Base-by-base conservation (phyloP, 2,329 filamentous ascomycete genomes). In the Epichloe coenophiala region DNA sequence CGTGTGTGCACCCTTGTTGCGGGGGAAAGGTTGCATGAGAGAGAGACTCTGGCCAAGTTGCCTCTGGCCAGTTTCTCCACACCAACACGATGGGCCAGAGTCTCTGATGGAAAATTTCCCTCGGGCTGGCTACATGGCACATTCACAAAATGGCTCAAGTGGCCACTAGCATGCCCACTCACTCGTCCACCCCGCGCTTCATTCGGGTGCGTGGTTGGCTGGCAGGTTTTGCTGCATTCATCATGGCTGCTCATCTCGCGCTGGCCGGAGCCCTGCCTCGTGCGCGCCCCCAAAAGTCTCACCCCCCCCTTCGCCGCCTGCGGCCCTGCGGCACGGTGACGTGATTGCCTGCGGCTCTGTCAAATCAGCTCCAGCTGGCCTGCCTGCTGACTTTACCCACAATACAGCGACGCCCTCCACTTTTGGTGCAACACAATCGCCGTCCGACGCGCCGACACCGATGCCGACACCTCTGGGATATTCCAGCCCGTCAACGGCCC, bases 361-460 rank as follows among this genome's bases (percentile, higher is more conserved):
- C 45, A 46, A 40, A 35, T 36, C 38, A 36, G n/a, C 15, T 37
- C 43, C 19, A 42, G 49, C 49, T 41, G 45, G 41, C 39, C 45
- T 45, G 21, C 39, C 42, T 52, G 51, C 55, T 56, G 53, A 56
- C 55, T 52, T 51, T 52, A 35, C 52, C 52, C 47, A 51, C 52
- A 42, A 48, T 27, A 17, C 48, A 51, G 48, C 45, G 41, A 50
- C 41, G 13, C 17, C 41, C 45, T 48, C 36, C 45, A 36, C 37
- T 37, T 42, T 43, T 47, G 41, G 48, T 44, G 40, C 39, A 38
- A 48, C 51, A 37, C 45, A 40, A 38, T 36, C 47, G 44, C 49
- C 51, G 36, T 48, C 49, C 40, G 39, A 48, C 21, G 37, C 51
- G 35, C 46, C 51, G 50, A 52, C 49, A 17, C 46, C 37, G 49